Percentiles rank a stretch among this genome's conserved stretches.
These are phyloP conservation scores for Osmozyma mogii DNA, from an alignment of 805 yeast species.

Conservation along the genomic window DNA sequence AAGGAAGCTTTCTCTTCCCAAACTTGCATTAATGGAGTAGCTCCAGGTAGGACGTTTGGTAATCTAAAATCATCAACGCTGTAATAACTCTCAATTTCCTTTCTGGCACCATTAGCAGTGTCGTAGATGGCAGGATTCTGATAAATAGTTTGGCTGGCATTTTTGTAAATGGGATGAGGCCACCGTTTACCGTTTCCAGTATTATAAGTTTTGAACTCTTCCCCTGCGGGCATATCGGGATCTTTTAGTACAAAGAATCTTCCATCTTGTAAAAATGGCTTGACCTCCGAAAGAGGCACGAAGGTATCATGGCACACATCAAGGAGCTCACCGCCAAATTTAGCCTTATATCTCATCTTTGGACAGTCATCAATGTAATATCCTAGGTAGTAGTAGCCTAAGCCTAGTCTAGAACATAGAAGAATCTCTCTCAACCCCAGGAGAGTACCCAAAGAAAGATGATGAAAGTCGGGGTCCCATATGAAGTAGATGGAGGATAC, in stretches of 20 bases:
- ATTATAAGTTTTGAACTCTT: no score
- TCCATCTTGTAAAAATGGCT: conserved; percentile 20
- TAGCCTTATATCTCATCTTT: conserved; percentile 76
- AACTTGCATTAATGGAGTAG: no score
- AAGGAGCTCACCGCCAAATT: conserved; percentile 68
- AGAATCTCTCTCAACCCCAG: conserved; percentile 67
- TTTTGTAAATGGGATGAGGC: no score
- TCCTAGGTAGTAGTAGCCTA: conserved; percentile 67
- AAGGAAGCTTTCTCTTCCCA: no score
- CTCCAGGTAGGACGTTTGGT: no score
- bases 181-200: no score
- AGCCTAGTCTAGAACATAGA: conserved; percentile 37
- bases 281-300: conserved; percentile 28
- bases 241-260: conserved; percentile 24
- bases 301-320: conserved; percentile 45
- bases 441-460: conserved; percentile 66
- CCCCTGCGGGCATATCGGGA: no score
- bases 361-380: conserved; percentile 70
- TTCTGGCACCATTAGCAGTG: no score
- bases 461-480: conserved; percentile 75
- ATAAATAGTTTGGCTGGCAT: no score
- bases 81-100: no score
- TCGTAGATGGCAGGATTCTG: no score
- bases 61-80: no score
- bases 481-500: conserved; percentile 81